phyloP scores from a whole-genome alignment of 768 basidiomycete species.

The Tricholomella constricta region DNA sequence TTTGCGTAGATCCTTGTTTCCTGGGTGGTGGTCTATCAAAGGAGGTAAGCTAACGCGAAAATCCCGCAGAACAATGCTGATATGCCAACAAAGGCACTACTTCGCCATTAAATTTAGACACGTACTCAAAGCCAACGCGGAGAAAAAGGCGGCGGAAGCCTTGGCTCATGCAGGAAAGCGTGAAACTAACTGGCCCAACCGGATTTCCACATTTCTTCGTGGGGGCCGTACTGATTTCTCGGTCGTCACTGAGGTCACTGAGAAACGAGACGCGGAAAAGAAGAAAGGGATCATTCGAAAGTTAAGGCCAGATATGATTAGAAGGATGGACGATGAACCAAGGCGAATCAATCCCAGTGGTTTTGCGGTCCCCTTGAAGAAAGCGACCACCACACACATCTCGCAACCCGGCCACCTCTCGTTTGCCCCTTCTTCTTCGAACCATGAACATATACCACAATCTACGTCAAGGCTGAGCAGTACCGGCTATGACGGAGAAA shows the following conservation, averaged over 20 bases:
- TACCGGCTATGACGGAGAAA: conserved; percentile 4
- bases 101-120: conserved; percentile 68
- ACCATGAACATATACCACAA: not conserved
- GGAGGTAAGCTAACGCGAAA: conserved; percentile 50
- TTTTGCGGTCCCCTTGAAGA: conserved; percentile 37
- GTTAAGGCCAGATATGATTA: conserved; percentile 75
- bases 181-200: conserved; percentile 24
- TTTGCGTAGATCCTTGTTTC: conserved; percentile 67
- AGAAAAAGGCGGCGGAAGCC: conserved; percentile 7
- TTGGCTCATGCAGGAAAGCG: conserved; percentile 12
- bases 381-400: conserved; percentile 18
- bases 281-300: conserved; percentile 33
- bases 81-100: conserved; percentile 49
- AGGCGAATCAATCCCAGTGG: conserved; percentile 76
- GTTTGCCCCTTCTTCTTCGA: conserved; percentile 17
- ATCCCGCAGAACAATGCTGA: conserved; percentile 9
- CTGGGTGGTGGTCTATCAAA: conserved; percentile 80
- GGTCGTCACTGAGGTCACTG: conserved; percentile 26
- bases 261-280: conserved; percentile 13
- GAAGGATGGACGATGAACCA: conserved; percentile 67
- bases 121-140: conserved; percentile 14
- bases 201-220: conserved; percentile 34
- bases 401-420: conserved; percentile 17
- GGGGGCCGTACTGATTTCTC: conserved; percentile 25
- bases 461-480: not conserved